Percentiles rank a stretch among this genome's conserved stretches.
Evolutionary conservation across 23 red algal species (phyloP).

Genomic region (Gracilaria gracilis): DNA sequence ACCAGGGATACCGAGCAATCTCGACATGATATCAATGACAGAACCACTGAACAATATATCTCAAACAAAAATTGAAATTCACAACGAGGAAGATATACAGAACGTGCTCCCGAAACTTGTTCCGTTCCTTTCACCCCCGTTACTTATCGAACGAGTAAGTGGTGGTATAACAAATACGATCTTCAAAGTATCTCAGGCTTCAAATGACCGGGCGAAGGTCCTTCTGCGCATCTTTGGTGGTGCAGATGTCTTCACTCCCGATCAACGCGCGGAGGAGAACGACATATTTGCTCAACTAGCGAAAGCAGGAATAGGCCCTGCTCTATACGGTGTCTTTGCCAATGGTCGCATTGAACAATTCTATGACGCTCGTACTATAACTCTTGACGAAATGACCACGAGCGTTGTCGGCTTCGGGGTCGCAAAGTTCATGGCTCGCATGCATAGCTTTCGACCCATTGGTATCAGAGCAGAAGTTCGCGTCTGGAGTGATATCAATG

Average conservation of each 20-base stretch:
- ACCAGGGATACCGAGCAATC: neutral
- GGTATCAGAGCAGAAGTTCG: neutral
- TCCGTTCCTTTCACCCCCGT: neutral
- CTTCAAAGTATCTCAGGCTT: slow-evolving; percentile 19
- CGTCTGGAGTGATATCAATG: slow-evolving; percentile 45
- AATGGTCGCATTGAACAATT: slow-evolving; percentile 78
- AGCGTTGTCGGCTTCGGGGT: slow-evolving; percentile 34
- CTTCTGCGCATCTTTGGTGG: slow-evolving; percentile 73
- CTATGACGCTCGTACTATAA: slow-evolving; percentile 48
- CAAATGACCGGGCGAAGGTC: neutral
- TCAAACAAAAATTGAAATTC: neutral
- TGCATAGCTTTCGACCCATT: slow-evolving; percentile 63
- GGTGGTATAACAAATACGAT: slow-evolving; percentile 5
- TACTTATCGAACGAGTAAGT: neutral
- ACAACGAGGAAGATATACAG: neutral
- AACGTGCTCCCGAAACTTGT: neutral
- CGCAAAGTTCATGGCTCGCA: slow-evolving; percentile 54
- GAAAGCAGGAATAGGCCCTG: slow-evolving; percentile 43
- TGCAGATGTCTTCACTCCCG: slow-evolving; percentile 45
- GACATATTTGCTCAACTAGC: slow-evolving; percentile 54
- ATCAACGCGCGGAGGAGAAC: slow-evolving; percentile 43
- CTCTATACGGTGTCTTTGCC: slow-evolving; percentile 40
- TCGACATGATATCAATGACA: neutral
- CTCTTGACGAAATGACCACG: slow-evolving; percentile 65
- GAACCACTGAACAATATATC: neutral